These are phyloP conservation scores for Centaurea solstitialis DNA, from an alignment of 129 eudicot species.

Conservation along the genomic window DNA sequence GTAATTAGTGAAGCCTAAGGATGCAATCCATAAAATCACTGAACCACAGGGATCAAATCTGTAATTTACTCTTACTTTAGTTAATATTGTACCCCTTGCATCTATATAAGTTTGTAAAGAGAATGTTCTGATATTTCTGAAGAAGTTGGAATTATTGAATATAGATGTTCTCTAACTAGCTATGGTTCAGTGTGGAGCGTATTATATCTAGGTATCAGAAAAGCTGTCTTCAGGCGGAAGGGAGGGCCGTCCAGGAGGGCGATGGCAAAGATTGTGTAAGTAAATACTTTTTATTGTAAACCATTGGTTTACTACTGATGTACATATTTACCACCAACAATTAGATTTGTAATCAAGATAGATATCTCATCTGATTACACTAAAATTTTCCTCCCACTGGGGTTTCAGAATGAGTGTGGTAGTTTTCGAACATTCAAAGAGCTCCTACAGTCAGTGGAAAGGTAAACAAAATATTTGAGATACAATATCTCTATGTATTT, in stretches of 20 bases:
- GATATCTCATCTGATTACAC: background rate
- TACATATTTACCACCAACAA: background rate
- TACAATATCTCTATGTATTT: background rate
- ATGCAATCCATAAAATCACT: too few species aligned
- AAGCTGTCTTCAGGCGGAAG: conserved; percentile 16
- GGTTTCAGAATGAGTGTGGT: conserved; percentile 8
- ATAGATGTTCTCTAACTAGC: background rate
- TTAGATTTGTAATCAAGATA: background rate
- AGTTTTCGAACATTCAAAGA: conserved; percentile 38
- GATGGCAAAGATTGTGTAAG: conserved; percentile 26
- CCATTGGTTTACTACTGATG: too few species aligned
- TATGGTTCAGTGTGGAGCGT: conserved; percentile 29
- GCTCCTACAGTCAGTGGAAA: conserved; percentile 45
- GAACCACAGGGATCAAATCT: too few species aligned
- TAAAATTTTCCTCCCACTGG: background rate
- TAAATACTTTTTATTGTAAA: background rate
- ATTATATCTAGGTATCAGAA: conserved; percentile 34
- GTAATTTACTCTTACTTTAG: too few species aligned
- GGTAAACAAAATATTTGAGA: too few species aligned
- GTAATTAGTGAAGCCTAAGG: too few species aligned
- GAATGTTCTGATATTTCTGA: background rate
- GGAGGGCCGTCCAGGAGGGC: too few species aligned
- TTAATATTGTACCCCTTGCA: too few species aligned
- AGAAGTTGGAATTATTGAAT: background rate
- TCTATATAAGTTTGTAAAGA: background rate